These are phyloP conservation scores for Raphanus raphanistrum DNA, from an alignment of 345 rosid species.

Conservation along the genomic window DNA sequence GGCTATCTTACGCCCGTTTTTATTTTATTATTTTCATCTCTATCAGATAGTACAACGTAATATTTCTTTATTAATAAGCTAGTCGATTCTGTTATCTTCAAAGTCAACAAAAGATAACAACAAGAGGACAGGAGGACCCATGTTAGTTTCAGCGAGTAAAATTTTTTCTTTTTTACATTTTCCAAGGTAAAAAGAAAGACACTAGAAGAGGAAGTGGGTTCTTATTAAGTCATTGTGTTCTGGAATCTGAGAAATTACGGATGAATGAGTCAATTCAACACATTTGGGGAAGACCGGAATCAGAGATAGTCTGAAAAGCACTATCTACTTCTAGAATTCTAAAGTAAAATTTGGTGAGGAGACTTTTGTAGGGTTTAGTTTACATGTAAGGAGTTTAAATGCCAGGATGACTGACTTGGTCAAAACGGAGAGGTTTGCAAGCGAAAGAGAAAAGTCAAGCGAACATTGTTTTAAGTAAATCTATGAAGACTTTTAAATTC, in stretches of 20 bases:
- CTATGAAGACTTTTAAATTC: neutral
- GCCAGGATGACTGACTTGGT: neutral
- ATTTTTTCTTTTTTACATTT: neutral
- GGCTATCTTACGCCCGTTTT: constrained; percentile 10
- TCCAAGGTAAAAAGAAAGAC: neutral
- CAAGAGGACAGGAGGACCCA: neutral
- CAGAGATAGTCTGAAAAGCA: neutral
- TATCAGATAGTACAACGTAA: neutral
- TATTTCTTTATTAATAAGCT: neutral
- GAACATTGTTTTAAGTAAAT: neutral
- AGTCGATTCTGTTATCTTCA: constrained; percentile 15
- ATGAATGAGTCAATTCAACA: constrained; percentile 4
- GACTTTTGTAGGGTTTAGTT: neutral
- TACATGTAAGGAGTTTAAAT: neutral
- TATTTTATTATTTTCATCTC: neutral
- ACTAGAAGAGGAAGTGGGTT: neutral
- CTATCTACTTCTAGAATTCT: neutral
- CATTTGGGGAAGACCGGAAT: neutral
- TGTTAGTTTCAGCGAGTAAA: neutral
- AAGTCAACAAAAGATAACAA: constrained; percentile 21
- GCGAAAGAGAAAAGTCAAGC: neutral
- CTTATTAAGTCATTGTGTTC: neutral
- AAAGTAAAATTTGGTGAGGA: neutral
- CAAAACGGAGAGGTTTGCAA: neutral
- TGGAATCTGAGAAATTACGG: neutral